These are phyloP conservation scores for Sedum album DNA, from an alignment of 164 flowering plant genomes.

Conservation along the genomic window DNA sequence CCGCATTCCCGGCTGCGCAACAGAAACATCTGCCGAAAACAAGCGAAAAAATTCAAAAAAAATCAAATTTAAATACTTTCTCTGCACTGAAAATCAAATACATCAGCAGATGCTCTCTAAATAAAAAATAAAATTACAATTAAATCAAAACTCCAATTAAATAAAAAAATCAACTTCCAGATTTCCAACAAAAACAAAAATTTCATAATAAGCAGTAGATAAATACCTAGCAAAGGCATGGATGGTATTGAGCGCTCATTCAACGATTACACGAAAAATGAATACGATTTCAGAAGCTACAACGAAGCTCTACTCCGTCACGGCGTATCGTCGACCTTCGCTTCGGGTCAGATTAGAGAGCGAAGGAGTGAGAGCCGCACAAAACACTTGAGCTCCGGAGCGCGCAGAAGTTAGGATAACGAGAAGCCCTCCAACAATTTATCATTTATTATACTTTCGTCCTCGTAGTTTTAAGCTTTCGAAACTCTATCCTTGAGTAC, in stretches of 20 bases:
- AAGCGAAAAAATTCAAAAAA: background rate
- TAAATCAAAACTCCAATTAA: too few relatives aligned
- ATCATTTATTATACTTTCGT: background rate
- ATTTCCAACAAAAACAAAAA: background rate
- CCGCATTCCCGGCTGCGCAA: conserved; percentile 1
- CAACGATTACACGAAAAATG: background rate
- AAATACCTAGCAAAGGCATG: conserved; percentile 10
- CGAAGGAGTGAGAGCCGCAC: conserved; percentile 6
- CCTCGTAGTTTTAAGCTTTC: too few relatives aligned
- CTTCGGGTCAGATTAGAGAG: background rate
- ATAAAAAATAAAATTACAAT: too few relatives aligned
- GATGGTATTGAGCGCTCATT: conserved; percentile 9
- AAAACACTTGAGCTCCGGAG: background rate
- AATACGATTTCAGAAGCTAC: background rate
- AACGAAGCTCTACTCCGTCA: background rate
- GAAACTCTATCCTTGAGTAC: too few relatives aligned
- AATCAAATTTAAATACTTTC: background rate
- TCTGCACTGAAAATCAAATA: background rate
- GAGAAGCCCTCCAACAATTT: background rate
- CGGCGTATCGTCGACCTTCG: background rate
- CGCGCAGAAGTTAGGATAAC: conserved; percentile 5
- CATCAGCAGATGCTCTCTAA: background rate
- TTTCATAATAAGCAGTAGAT: too few relatives aligned
- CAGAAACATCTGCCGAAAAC: conserved; percentile 4
- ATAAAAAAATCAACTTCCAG: background rate